phyloP scores from a whole-genome alignment of 768 basidiomycete genomes.

The Amanita molliuscula region DNA sequence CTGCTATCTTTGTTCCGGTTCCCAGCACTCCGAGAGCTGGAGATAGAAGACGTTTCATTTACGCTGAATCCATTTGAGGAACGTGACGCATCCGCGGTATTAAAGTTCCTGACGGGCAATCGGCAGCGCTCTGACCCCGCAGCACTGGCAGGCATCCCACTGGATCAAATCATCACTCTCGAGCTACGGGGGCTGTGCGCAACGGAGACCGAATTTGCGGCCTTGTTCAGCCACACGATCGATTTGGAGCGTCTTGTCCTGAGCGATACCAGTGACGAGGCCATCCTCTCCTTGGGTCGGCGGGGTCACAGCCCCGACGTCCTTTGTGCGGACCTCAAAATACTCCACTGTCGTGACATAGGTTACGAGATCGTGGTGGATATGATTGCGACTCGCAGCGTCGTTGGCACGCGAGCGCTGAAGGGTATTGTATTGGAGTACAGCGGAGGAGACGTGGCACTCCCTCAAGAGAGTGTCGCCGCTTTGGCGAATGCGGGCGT shows the following conservation, averaged over 20 bases:
- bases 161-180: neutral
- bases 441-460: constrained; percentile 11
- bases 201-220: neutral
- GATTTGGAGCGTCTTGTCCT: neutral
- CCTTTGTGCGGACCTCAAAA: neutral
- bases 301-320: neutral
- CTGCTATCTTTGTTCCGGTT: constrained; percentile 28
- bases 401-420: neutral
- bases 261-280: neutral
- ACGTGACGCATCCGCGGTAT: constrained; percentile 3
- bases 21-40: constrained; percentile 25
- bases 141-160: neutral
- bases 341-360: neutral
- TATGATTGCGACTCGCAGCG: neutral
- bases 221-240: neutral
- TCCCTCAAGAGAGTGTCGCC: constrained; percentile 38
- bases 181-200: constrained; percentile 6
- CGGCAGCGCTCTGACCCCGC: neutral
- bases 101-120: neutral
- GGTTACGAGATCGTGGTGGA: neutral
- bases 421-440: constrained; percentile 39
- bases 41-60: constrained; percentile 36
- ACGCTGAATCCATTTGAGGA: constrained; percentile 8
- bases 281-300: neutral
- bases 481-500: neutral